These are phyloP conservation scores for Solanum lycopersicoides DNA, from an alignment of 257 asterid genomes.

Conservation along the genomic window DNA sequence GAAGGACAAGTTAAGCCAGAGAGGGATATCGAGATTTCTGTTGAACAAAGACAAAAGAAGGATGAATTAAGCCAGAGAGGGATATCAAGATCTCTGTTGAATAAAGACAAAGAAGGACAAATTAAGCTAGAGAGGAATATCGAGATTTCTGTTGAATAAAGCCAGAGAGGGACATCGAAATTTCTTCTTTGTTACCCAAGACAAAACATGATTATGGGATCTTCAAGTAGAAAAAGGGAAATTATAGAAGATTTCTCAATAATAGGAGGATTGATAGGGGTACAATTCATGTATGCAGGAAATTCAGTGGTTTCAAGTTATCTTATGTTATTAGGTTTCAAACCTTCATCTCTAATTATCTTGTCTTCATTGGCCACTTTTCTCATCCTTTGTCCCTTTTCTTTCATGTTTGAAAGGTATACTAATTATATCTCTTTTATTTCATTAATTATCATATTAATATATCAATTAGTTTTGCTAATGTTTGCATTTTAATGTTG, in stretches of 20 bases:
- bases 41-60: not conserved
- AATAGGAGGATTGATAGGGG: constrained; percentile 45
- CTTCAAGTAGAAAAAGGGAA: constrained; percentile 12
- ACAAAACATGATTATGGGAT: constrained; percentile 7
- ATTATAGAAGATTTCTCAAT: constrained; percentile 37
- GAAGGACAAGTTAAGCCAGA: not conserved
- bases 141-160: not conserved
- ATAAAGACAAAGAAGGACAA: not conserved
- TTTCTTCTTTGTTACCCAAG: not conserved
- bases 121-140: not conserved
- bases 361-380: constrained; percentile 66
- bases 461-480: not conserved
- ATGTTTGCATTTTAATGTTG: constrained; percentile 1
- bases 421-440: not conserved
- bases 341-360: constrained; percentile 55
- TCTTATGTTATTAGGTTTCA: constrained; percentile 58
- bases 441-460: not conserved
- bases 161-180: not conserved
- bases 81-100: not conserved
- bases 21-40: not conserved
- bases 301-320: constrained; percentile 61
- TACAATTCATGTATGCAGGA: constrained; percentile 72
- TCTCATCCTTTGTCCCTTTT: constrained; percentile 51
- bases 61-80: not conserved
- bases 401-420: constrained; percentile 59